These are phyloP conservation scores for Avena sativa DNA, from an alignment of 176 grass and related monocot species.

Conservation along the genomic window DNA sequence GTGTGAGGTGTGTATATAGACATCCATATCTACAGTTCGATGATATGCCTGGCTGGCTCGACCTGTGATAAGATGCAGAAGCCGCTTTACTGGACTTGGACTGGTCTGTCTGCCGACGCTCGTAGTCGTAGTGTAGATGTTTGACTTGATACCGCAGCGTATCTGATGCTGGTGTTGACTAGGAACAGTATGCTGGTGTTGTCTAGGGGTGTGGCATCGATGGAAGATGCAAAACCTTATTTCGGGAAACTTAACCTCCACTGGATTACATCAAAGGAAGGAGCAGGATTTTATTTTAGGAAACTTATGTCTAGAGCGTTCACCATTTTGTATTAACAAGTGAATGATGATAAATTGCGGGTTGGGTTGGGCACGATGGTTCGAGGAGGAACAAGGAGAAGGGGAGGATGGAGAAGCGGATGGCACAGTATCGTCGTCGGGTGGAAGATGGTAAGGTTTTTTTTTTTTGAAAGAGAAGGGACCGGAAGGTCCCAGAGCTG, in stretches of 20 bases:
- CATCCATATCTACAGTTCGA: not conserved
- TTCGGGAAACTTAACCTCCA: not conserved
- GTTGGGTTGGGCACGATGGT: not conserved
- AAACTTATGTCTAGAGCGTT: not conserved
- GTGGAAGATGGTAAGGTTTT: not conserved
- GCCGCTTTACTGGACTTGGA: slow-evolving; percentile 50
- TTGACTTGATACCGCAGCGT: not conserved
- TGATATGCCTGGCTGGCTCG: not conserved
- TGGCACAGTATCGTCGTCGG: not conserved
- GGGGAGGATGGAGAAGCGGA: not conserved
- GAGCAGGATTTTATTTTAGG: not conserved
- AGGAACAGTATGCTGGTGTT: not conserved
- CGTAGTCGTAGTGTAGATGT: not conserved
- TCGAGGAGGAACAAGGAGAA: not conserved
- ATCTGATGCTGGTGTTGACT: not conserved
- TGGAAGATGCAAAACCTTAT: not conserved
- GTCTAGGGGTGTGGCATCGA: not conserved
- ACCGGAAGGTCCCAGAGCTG: too few species aligned
- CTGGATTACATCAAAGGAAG: not conserved
- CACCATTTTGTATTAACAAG: not conserved
- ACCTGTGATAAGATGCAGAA: slow-evolving; percentile 26
- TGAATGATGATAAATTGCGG: not conserved
- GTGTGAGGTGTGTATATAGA: not conserved
- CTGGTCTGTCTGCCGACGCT: not conserved
- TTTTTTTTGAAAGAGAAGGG: too few species aligned